Evolutionary conservation across 306 rosid genomes (phyloP), one percentile per base, ranked within the genome.

Genomic region (Casuarina equisetifolia): DNA sequence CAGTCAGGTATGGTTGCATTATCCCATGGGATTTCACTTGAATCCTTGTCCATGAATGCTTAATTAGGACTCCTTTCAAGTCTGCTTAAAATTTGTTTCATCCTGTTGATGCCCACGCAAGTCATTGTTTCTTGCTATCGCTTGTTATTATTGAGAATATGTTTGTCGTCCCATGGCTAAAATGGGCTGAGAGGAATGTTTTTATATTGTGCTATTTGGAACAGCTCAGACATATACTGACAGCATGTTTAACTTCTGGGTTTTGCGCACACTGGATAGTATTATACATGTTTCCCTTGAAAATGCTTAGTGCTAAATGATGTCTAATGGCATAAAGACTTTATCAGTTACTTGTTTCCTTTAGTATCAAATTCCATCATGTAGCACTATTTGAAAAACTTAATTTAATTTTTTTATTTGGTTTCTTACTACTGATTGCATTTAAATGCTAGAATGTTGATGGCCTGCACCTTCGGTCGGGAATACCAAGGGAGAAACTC

Each of bases 381-480:
- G 38, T 9, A 25, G 64, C 35, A 11, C 9, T 58, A 58, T 58
- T 58, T 58, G 25, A 58, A 58, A 58, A 5, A 25, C 2, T 61
- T 42, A 12, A 4, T 36, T 61, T 61, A 40, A 49, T 15, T 66
- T 9, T 58, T 39, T 61, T 15, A 17, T 68, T 17, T 46, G 69
- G 45, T 78, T 70, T 57, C 78, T 73, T 58, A 40, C 76, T 36
- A 73, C 39, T 36, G 16, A 49, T 78, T 53, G 44, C 82, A 48
- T 80, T 70, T 82, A 64, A 70, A 74, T 92, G 85, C 78, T 79
- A 95, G 99, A 95, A 95, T 85, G 96, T 95, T 78, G 99, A 95
- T 72, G 99, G 99, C 70, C 99, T 95, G 70, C 99, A 95, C 84
- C 97, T 92, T 83, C 96, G 99, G 74, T 95, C 97, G 44, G 99